phyloP scores from a whole-genome alignment of 441 rosid species.

The Jatropha multifida region DNA sequence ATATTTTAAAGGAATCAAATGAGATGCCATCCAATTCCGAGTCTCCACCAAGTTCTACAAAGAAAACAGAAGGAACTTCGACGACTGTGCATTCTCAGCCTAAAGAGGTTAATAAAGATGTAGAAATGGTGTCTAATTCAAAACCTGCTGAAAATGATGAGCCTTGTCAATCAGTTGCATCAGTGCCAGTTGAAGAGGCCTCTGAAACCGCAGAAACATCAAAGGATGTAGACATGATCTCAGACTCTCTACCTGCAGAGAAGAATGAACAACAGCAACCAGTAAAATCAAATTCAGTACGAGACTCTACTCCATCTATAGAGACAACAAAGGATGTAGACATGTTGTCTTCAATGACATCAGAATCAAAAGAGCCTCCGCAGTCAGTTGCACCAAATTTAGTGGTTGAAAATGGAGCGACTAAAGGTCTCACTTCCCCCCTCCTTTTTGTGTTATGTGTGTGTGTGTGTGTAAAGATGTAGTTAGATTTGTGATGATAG shows the following conservation, averaged over 20 bases:
- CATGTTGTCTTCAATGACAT: conserved; percentile 36
- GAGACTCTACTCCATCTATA: conserved; percentile 37
- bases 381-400: conserved; percentile 30
- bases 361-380: conserved; percentile 38
- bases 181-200: conserved; percentile 39
- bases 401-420: conserved; percentile 47
- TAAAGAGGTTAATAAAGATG: conserved; percentile 37
- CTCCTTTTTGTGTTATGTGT: not conserved
- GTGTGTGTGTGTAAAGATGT: not conserved
- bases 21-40: conserved; percentile 28
- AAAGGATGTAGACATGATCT: conserved; percentile 45
- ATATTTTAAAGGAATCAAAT: conserved; percentile 32
- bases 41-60: conserved; percentile 29
- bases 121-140: conserved; percentile 32
- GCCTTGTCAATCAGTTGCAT: conserved; percentile 32
- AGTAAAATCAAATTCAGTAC: conserved; percentile 20
- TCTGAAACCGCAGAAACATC: conserved; percentile 37
- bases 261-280: conserved; percentile 32
- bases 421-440: conserved; percentile 40
- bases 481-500: conserved; percentile 2
- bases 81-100: conserved; percentile 32
- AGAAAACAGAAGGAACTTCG: conserved; percentile 36
- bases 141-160: conserved; percentile 39
- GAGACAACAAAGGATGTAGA: conserved; percentile 47
- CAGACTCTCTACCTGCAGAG: conserved; percentile 36